Conservation (phyloP, 305 asterid species). For the Fraxinus baroniana region DNA sequence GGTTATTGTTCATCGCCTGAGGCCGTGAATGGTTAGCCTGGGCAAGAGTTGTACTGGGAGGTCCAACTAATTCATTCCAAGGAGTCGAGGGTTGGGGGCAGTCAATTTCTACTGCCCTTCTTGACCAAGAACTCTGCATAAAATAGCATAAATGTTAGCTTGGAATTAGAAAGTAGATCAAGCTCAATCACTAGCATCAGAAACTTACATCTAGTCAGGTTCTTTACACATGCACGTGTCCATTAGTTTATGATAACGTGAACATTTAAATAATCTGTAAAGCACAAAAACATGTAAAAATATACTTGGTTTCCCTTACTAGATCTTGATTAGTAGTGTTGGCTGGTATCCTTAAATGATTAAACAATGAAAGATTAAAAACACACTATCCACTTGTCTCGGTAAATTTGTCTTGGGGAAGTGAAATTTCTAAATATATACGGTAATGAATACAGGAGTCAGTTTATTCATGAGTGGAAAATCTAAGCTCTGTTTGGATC, state of each 20-base stretch:
- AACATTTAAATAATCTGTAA: not conserved
- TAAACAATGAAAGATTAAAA: not conserved
- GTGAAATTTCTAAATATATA: not conserved
- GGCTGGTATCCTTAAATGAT: not conserved
- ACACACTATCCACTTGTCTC: not conserved
- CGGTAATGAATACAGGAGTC: not conserved
- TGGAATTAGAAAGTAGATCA: not conserved
- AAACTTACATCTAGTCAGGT: not conserved
- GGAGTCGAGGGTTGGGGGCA: conserved; percentile 40
- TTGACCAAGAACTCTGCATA: conserved; percentile 49
- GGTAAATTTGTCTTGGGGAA: not conserved
- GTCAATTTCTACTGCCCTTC: conserved; percentile 41
- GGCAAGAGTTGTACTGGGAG: conserved; percentile 47
- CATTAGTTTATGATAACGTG: not conserved
- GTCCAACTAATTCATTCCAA: conserved; percentile 40
- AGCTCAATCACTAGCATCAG: not conserved
- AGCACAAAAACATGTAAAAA: not conserved
- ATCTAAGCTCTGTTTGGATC: not conserved
- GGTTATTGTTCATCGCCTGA: conserved; percentile 29
- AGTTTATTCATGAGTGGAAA: not conserved
- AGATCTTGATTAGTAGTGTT: not conserved
- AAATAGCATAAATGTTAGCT: not conserved
- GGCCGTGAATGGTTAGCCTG: conserved; percentile 37
- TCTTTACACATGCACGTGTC: not conserved
- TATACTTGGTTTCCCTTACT: not conserved